These are phyloP conservation scores for Aspergillus asperescens DNA, from an alignment of 495 filamentous ascomycete species.

Conservation along the genomic window DNA sequence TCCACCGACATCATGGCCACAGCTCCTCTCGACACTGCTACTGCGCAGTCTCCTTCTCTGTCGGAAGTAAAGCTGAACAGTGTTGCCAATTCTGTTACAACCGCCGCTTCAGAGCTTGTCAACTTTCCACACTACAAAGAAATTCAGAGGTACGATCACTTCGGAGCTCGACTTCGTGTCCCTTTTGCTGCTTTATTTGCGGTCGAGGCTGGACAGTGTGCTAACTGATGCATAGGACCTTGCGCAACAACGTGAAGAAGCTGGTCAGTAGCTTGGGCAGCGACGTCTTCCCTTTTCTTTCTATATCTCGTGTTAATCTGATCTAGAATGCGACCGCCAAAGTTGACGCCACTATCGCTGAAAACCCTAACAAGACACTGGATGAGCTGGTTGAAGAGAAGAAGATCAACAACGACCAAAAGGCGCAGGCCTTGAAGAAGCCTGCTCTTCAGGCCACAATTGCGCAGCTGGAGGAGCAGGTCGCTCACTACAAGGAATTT, in stretches of 20 bases:
- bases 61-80: slow-evolving; percentile 37
- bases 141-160: slow-evolving; percentile 66
- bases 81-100: slow-evolving; percentile 18
- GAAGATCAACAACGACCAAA: slow-evolving; percentile 92
- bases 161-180: not conserved
- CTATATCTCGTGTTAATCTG: slow-evolving; percentile 10
- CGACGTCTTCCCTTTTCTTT: not conserved
- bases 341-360: slow-evolving; percentile 70
- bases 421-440: slow-evolving; percentile 82
- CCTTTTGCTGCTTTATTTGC: not conserved
- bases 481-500: slow-evolving; percentile 76
- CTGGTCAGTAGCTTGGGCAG: slow-evolving; percentile 53
- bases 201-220: not conserved
- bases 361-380: slow-evolving; percentile 68
- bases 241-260: slow-evolving; percentile 85
- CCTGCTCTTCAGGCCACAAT: slow-evolving; percentile 73
- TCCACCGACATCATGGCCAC: slow-evolving; percentile 38
- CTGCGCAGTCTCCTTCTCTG: slow-evolving; percentile 29
- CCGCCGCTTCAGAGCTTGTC: slow-evolving; percentile 25
- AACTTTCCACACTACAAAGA: slow-evolving; percentile 79
- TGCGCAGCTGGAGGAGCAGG: slow-evolving; percentile 74
- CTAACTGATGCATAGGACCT: slow-evolving; percentile 49
- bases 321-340: slow-evolving; percentile 68
- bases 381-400: slow-evolving; percentile 76
- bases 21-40: slow-evolving; percentile 25